Base-by-base conservation (phyloP, 768 basidiomycete species). In the Sistotremastrum suecicum region DNA sequence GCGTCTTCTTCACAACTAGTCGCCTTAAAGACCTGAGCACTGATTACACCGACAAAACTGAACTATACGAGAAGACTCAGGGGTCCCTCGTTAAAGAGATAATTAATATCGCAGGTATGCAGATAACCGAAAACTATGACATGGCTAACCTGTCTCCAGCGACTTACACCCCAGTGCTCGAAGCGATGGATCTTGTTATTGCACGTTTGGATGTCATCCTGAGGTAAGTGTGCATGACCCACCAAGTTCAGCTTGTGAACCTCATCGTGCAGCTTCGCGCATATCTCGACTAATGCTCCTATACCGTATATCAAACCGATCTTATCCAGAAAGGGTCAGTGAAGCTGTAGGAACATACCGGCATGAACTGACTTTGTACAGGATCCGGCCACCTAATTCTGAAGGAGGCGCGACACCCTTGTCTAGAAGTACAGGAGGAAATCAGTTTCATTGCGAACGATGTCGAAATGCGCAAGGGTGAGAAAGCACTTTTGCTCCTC, bases 391-490 rank as follows among this genome's bases (percentile, higher is more conserved):
- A 78, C 56, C 67, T 98, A 7, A 61, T 87, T 37, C 67, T 98
- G 28, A 74, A 71, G 49, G 88, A 91, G 34, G 90, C 94, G 7
- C 71, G 95, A 29, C 95, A 99, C 65, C 95, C 95, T 9, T 97
- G 94, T 54, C 68, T 99, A 12, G 95, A 99, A 60, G 83, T 94
- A 4, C 91, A 97, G 57, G 94, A 97, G 43, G 95, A 90, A 37
- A 72, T 99, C 37, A 82, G 75, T 55, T 98, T 98, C 60, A 98
- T 99, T 53, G 72, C 92, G 1, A 99, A 98, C 57, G 88, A 98
- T 56, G 79, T 95, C 34, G 80, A 91, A 58, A 89, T 98, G 87
- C 75, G 84, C 41, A 90, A 89, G 67, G 80, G 86, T 78, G 52
- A 45, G 65, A 52, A 34, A 37, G n/a, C n/a, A 36, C 6, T 8